Evolutionary conservation across 2,329 filamentous ascomycete species (phyloP).

Genomic region (Cercospora citrullina): DNA sequence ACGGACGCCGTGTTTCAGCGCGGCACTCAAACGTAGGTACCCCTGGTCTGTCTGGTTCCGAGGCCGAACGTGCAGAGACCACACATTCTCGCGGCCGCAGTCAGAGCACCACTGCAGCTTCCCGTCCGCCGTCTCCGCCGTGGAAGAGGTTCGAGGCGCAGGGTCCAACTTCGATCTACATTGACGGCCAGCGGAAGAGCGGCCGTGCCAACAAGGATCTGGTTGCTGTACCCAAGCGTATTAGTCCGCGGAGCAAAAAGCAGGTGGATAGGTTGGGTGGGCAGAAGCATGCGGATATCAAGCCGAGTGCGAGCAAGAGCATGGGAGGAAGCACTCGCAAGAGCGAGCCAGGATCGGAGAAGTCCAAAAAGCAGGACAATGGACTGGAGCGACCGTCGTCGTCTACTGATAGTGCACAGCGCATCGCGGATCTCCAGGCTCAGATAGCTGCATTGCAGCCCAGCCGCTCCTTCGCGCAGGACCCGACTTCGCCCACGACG

Average conservation of each 20-base stretch:
- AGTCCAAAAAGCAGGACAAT: constrained; percentile 19
- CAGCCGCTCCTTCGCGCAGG: constrained; percentile 27
- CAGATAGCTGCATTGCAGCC: constrained; percentile 36
- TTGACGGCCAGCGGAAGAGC: constrained; percentile 62
- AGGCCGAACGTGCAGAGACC: constrained; percentile 15
- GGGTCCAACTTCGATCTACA: constrained; percentile 80
- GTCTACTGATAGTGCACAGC: constrained; percentile 24
- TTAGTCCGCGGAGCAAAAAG: constrained; percentile 37
- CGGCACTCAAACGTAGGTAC: constrained; percentile 33
- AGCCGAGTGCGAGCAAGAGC: constrained; percentile 19
- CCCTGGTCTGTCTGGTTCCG: constrained; percentile 28
- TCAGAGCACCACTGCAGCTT: constrained; percentile 33
- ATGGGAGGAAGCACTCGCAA: constrained; percentile 24
- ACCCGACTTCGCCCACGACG: constrained; percentile 2
- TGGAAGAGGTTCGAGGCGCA: constrained; percentile 87
- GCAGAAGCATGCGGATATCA: constrained; percentile 26
- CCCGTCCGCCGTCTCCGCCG: constrained; percentile 71
- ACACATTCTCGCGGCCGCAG: constrained; percentile 23
- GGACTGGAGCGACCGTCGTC: constrained; percentile 20
- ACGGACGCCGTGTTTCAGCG: constrained; percentile 38
- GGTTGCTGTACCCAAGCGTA: constrained; percentile 31
- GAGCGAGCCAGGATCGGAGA: constrained; percentile 14
- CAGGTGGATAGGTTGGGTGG: constrained; percentile 30
- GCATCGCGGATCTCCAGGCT: constrained; percentile 35
- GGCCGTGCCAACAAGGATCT: constrained; percentile 54